Evolutionary conservation across 257 asterid species (phyloP), one percentile per base, ranked within the genome.

Genomic region (Lithospermum erythrorhizon): DNA sequence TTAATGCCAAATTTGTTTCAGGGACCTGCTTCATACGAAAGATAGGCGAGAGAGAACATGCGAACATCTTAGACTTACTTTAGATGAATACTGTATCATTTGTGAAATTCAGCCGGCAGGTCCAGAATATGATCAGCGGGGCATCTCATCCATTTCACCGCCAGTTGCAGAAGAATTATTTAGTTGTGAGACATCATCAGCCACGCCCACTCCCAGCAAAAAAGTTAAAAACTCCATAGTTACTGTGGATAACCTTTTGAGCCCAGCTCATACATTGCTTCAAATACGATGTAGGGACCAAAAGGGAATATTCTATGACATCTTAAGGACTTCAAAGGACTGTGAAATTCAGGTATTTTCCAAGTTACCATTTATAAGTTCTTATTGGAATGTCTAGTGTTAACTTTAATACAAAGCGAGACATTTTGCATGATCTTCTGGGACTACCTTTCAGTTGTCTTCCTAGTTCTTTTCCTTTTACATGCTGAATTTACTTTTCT

Each of bases 241-340:
- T 41, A 67, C 73, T 4, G 76, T 80, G 57, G 85, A 80, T 67
- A 80, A 80, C 49, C 56, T 59, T 52, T 61, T 80, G 65, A 80
- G 85, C 68, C 81, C 85, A 17, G 73, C 66, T 51, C 79, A 80
- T 59, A 80, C 85, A 6, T 60, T 77, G 62, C 81, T 80, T 57
- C 82, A 80, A 69, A 76, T 80, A 71, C 76, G 69, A 67, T 76
- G 85, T 57, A 60, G 51, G 61, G 80, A 80, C 67, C 85, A 80
- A 63, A 80, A 80, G 65, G 85, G 75, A 48, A 76, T 80, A 68
- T 67, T 80, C 52, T 80, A 80, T 59, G 85, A 80, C 68, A 74
- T 80, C 45, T 74, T 80, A 68, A 70, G 72, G 47, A 80, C 82
- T 15, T 71, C 75, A 67, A 80, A 80, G 77, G 85, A 80, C 67